Percentiles rank a stretch among this genome's conserved stretches.
Conservation (phyloP, 2,329 filamentous ascomycete species). For the Didymellaceae sp. region DNA sequence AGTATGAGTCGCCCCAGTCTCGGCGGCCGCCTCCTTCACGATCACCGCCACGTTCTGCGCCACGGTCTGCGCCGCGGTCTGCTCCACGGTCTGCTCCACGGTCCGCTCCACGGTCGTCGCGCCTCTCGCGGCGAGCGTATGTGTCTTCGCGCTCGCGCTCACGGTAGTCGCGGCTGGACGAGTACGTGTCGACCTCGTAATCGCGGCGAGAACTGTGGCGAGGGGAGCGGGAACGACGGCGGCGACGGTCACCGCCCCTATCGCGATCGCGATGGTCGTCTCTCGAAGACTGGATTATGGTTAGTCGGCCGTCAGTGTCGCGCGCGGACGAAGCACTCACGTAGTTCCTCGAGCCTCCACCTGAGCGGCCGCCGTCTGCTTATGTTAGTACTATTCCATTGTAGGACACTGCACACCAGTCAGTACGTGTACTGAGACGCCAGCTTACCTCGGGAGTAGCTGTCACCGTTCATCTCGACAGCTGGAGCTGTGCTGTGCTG, state of each 20-base stretch:
- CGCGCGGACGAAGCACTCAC: slow-evolving; percentile 39
- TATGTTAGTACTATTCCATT: slow-evolving; percentile 35
- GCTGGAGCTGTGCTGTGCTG: slow-evolving; percentile 16
- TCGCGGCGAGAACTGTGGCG: slow-evolving; percentile 72
- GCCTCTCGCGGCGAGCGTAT: slow-evolving; percentile 71
- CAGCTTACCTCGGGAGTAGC: slow-evolving; percentile 75
- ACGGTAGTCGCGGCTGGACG: slow-evolving; percentile 88
- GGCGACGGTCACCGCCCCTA: slow-evolving; percentile 50
- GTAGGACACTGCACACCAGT: slow-evolving; percentile 41
- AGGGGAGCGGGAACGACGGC: slow-evolving; percentile 85
- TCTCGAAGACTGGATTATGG: slow-evolving; percentile 34
- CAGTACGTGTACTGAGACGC: slow-evolving; percentile 44
- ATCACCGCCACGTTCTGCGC: slow-evolving; percentile 1
- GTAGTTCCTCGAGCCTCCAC: slow-evolving; percentile 46
- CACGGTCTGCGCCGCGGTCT: slow-evolving; percentile 41
- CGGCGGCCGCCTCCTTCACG: slow-evolving; percentile 58
- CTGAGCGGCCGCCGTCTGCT: slow-evolving; percentile 47
- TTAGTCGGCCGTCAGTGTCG: slow-evolving; percentile 30
- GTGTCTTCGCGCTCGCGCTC: slow-evolving; percentile 93
- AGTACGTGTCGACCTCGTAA: slow-evolving; percentile 83
- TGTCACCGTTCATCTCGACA: slow-evolving; percentile 80
- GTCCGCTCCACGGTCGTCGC: slow-evolving; percentile 61
- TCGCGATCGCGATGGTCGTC: slow-evolving; percentile 38
- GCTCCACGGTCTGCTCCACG: slow-evolving; percentile 24
- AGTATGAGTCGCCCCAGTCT: slow-evolving; percentile 65